Base-by-base conservation (phyloP, 495 filamentous ascomycete species). In the Tuber aestivum region DNA sequence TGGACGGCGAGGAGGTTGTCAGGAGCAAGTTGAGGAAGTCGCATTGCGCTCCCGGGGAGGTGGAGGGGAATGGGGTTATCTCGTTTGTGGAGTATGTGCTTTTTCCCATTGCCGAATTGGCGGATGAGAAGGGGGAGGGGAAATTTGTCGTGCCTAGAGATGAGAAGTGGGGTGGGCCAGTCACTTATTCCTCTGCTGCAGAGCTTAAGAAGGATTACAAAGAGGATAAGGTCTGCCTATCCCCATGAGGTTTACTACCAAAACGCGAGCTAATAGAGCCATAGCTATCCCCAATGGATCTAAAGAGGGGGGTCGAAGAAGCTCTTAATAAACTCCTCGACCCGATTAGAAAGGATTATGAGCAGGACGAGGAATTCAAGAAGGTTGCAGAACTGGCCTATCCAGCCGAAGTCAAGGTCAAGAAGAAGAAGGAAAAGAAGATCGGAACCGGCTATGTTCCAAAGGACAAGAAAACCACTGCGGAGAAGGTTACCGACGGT, bases 21-120 rank as follows among this genome's bases (percentile, higher is more conserved):
- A 83, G 85, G 72, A 91, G 89, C 85, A 97, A 97, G 87, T 86
- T 97, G 75, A 89, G 89, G 79, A 97, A 97, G 84, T 92, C 94
- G 4, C 87, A 90, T 61, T 91, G 91, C 9, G 88, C 88, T 44
- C 95, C 95, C 3, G 87, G 89, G 77, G 87, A 92, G 42, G 86
- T 93, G 27, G 93, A 97, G 78, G 91, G 90, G 10, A 99, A 99
- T 82, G 95, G 95, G 20, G 83, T 98, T 12, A 84, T 97, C 21
- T 88, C 90, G 1, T 91, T 97, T 50, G 90, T 94, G 23, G 93
- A 98, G 83, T 92, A 88, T 76, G 92, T 97, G 27, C 86, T 98
- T 3, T 87, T 99, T 23, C 93, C 93, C 3, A 91, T 90, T 5
- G 83, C 89, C 18, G 82, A 83, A 38, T 84, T 91, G 48, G 85